These are phyloP conservation scores for Schizosaccharomyces osmophilus DNA, from an alignment of 805 yeast species.

Conservation along the genomic window DNA sequence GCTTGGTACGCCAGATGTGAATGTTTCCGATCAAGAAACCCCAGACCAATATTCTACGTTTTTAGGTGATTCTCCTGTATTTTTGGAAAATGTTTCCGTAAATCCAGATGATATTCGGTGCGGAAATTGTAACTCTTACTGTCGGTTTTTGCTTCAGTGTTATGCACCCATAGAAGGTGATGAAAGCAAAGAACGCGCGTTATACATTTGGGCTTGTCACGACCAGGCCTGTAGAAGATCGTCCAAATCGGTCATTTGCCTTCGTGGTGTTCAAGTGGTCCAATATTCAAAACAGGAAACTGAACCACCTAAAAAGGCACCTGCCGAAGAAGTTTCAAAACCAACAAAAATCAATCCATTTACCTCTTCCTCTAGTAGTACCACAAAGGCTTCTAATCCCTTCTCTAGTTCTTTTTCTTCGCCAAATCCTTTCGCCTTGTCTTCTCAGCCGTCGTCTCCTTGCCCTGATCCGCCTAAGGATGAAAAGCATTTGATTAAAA, in stretches of 20 bases:
- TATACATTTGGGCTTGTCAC: constrained; percentile 59
- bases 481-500: no score
- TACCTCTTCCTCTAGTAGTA: not conserved
- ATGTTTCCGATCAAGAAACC: constrained; percentile 1
- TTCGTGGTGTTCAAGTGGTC: not conserved
- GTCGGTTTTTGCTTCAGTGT: constrained; percentile 56
- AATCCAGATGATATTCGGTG: constrained; percentile 27
- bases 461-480: no score
- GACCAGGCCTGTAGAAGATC: constrained; percentile 39
- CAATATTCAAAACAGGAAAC: not conserved
- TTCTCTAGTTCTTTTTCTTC: not conserved
- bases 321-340: not conserved
- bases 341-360: not conserved
- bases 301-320: not conserved
- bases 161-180: constrained; percentile 52
- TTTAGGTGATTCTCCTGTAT: constrained; percentile 10
- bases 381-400: not conserved
- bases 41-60: not conserved
- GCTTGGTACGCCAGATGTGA: constrained; percentile 15
- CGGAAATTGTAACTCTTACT: constrained; percentile 32
- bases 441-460: no score
- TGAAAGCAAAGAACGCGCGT: constrained; percentile 43
- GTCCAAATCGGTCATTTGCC: constrained; percentile 25
- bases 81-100: constrained; percentile 33
- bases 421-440: no score